Conservation (phyloP, 305 asterid species). For the Petunia hybrid region DNA sequence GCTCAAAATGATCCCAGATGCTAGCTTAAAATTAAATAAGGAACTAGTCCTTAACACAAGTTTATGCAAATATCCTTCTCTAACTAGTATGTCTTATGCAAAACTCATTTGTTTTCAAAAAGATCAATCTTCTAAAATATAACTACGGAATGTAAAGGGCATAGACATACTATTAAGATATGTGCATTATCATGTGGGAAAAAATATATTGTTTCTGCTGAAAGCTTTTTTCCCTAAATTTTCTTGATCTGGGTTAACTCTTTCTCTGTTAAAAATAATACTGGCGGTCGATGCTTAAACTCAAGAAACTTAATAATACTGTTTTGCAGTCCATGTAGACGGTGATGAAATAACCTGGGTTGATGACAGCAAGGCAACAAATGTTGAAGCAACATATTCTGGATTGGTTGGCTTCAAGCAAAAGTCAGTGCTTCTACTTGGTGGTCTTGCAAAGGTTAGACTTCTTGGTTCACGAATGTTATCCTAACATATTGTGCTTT, state of each 20-base stretch:
- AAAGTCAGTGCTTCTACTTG: constrained; percentile 47
- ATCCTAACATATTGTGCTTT: background rate
- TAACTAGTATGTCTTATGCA: background rate
- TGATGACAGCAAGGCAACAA: constrained; percentile 56
- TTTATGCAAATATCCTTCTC: background rate
- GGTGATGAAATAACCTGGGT: constrained; percentile 43
- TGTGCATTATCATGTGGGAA: background rate
- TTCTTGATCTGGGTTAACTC: background rate
- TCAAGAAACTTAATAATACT: background rate
- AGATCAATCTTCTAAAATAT: too few relatives aligned
- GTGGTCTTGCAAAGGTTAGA: constrained; percentile 48
- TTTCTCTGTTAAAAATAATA: too few relatives aligned
- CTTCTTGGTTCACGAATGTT: background rate
- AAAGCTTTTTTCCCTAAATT: too few relatives aligned
- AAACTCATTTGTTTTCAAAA: background rate
- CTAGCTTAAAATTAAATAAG: background rate
- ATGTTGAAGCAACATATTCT: constrained; percentile 49
- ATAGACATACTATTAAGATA: background rate
- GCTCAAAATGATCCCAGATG: background rate
- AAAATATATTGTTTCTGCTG: background rate
- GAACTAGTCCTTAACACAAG: background rate
- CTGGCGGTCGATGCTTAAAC: background rate
- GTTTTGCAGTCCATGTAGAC: constrained; percentile 43
- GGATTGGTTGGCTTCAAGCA: constrained; percentile 46
- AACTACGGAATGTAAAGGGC: background rate